Conservation (phyloP, 257 asterid genomes). For the Fraxinus americana region DNA sequence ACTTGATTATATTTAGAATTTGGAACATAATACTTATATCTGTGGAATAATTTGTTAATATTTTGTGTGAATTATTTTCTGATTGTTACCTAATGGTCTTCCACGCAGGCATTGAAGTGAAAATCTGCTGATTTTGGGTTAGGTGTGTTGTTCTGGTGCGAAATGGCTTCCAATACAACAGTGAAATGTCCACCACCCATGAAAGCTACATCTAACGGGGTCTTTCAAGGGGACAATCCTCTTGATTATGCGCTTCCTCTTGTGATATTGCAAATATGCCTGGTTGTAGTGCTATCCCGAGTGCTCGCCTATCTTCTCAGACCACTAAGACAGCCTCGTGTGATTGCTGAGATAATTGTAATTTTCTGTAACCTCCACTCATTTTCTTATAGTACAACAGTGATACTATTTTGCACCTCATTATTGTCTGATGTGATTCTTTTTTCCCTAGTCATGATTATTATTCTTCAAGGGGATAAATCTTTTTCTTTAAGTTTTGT, state of each 20-base stretch:
- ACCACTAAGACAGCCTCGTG: conserved; percentile 86
- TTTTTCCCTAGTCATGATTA: background rate
- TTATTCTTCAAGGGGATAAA: background rate
- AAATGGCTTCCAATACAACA: conserved; percentile 57
- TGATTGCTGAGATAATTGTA: conserved; percentile 81
- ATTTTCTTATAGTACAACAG: background rate
- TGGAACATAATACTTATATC: background rate
- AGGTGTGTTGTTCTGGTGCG: conserved; percentile 31
- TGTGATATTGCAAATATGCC: conserved; percentile 68
- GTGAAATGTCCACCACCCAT: conserved; percentile 53
- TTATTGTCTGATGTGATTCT: background rate
- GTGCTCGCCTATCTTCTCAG: conserved; percentile 63
- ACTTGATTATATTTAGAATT: background rate
- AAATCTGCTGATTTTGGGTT: conserved; percentile 25
- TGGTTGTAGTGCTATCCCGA: conserved; percentile 63
- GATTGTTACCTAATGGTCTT: background rate
- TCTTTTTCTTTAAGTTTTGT: background rate
- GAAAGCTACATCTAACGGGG: conserved; percentile 84
- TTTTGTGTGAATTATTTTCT: background rate
- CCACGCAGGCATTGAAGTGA: conserved; percentile 40
- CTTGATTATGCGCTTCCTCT: conserved; percentile 79
- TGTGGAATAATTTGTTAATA: background rate
- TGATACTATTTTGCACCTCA: background rate
- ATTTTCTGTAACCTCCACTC: conserved; percentile 25
- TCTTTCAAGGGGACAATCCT: conserved; percentile 80